Evolutionary conservation across 2,329 filamentous ascomycete genomes (phyloP).

Genomic region (Ophiocordyceps sinensis): DNA sequence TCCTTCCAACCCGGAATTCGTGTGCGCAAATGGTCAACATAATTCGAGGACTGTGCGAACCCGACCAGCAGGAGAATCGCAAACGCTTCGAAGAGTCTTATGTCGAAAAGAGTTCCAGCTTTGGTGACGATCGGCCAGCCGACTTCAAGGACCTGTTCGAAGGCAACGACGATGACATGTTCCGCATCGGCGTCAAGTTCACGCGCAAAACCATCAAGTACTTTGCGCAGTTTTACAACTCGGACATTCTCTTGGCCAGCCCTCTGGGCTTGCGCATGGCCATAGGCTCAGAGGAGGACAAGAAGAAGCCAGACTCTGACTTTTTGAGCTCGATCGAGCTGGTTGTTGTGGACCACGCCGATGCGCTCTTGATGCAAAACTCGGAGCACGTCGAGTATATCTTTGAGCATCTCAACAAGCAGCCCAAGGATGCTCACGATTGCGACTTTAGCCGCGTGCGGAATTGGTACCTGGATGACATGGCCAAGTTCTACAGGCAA

Average conservation of each 20-base stretch:
- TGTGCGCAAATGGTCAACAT: slow-evolving; percentile 66
- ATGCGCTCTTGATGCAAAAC: slow-evolving; percentile 93
- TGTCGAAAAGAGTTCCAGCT: slow-evolving; percentile 46
- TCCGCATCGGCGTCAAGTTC: slow-evolving; percentile 90
- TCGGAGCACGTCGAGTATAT: slow-evolving; percentile 94
- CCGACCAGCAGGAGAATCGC: slow-evolving; percentile 89
- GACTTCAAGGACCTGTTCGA: slow-evolving; percentile 85
- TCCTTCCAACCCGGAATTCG: slow-evolving; percentile 78
- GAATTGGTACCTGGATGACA: slow-evolving; percentile 83
- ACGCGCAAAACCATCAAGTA: slow-evolving; percentile 92
- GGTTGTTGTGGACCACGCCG: slow-evolving; percentile 78
- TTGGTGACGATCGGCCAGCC: slow-evolving; percentile 60
- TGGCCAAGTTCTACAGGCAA: slow-evolving; percentile 69
- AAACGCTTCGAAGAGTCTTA: slow-evolving; percentile 84
- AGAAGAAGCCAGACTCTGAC: slow-evolving; percentile 58
- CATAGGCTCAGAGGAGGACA: slow-evolving; percentile 61
- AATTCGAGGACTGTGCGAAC: slow-evolving; percentile 61
- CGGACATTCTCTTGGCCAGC: slow-evolving; percentile 85
- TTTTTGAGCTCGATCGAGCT: slow-evolving; percentile 91
- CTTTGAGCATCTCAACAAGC: slow-evolving; percentile 79
- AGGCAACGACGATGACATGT: slow-evolving; percentile 96
- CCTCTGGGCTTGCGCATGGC: slow-evolving; percentile 81
- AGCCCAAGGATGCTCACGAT: slow-evolving; percentile 78
- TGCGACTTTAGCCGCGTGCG: slow-evolving; percentile 88
- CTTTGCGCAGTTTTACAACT: slow-evolving; percentile 91